These are phyloP conservation scores for Clitopilus passeckerianus DNA, from an alignment of 768 basidiomycete species.

Conservation along the genomic window DNA sequence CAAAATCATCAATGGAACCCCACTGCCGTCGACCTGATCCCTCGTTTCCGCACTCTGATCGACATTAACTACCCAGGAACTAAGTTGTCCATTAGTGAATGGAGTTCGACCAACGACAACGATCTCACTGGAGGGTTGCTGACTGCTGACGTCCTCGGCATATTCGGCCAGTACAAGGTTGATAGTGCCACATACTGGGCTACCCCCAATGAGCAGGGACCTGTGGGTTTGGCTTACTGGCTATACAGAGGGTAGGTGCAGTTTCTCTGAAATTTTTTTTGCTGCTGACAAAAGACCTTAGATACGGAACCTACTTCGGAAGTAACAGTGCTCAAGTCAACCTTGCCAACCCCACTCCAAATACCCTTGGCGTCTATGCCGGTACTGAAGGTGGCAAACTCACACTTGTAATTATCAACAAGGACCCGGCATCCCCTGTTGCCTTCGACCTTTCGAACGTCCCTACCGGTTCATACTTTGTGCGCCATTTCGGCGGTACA, in stretches of 20 bases:
- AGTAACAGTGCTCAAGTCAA: conserved; percentile 38
- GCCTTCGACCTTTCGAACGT: conserved; percentile 36
- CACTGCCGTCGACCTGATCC: conserved; percentile 37
- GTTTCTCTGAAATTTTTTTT: background rate
- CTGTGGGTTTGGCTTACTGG: conserved; percentile 53
- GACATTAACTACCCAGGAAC: conserved; percentile 47
- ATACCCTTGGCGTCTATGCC: conserved; percentile 43
- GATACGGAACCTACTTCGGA: conserved; percentile 44
- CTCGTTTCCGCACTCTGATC: conserved; percentile 46
- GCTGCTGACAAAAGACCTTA: background rate
- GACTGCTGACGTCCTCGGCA: conserved; percentile 45
- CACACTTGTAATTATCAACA: conserved; percentile 47
- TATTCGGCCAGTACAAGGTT: conserved; percentile 44
- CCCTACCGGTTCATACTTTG: conserved; percentile 43
- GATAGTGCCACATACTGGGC: conserved; percentile 53
- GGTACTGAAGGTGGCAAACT: conserved; percentile 33
- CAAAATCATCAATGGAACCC: conserved; percentile 46
- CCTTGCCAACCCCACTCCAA: conserved; percentile 31
- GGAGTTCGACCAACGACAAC: conserved; percentile 40
- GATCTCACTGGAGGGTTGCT: conserved; percentile 51
- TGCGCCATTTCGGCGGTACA: conserved; percentile 52
- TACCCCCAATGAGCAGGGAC: conserved; percentile 38
- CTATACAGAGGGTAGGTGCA: conserved; percentile 43
- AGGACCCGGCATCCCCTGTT: conserved; percentile 35
- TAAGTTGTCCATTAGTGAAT: conserved; percentile 50